Percentiles rank a stretch among this genome's conserved stretches.
Conservation (phyloP, 2,329 filamentous ascomycete genomes). For the Aspergillus sp. region DNA sequence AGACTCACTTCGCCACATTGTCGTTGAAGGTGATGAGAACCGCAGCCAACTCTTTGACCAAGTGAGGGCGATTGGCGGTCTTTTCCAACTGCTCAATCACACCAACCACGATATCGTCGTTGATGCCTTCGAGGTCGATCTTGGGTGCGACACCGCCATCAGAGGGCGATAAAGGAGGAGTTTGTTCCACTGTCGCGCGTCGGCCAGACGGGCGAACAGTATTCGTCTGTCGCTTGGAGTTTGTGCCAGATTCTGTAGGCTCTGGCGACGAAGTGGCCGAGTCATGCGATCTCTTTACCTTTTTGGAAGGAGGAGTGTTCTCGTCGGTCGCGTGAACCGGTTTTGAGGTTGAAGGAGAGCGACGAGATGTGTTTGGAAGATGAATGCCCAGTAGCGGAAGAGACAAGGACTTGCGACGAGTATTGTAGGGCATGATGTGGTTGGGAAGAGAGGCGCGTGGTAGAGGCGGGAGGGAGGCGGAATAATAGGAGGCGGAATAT, state of each 20-base stretch:
- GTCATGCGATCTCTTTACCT: conserved; percentile 75
- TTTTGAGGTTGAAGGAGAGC: conserved; percentile 63
- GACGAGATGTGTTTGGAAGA: conserved; percentile 62
- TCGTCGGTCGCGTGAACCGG: conserved; percentile 60
- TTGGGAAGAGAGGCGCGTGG: conserved; percentile 6
- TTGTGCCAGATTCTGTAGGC: conserved; percentile 25
- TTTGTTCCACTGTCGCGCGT: conserved; percentile 64
- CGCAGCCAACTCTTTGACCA: conserved; percentile 88
- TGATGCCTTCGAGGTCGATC: conserved; percentile 79
- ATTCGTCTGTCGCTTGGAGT: conserved; percentile 29
- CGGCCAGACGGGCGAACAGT: conserved; percentile 31
- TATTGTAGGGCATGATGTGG: conserved; percentile 83
- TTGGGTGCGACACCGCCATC: conserved; percentile 51
- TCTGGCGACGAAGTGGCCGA: conserved; percentile 44
- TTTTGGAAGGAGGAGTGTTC: conserved; percentile 58
- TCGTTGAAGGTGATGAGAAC: conserved; percentile 74
- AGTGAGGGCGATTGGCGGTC: conserved; percentile 86
- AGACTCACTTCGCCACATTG: conserved; percentile 85
- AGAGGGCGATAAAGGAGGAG: conserved; percentile 74
- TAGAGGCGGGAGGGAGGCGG: not conserved
- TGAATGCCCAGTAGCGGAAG: conserved; percentile 91
- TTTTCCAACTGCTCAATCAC: conserved; percentile 86
- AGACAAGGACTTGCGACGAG: conserved; percentile 91
- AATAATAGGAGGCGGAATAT: conserved; percentile 10
- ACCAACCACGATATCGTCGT: conserved; percentile 91